Evolutionary conservation across 106 monocot genomes (phyloP), one percentile per base, ranked within the genome.

Genomic region (Ottelia alismoides): DNA sequence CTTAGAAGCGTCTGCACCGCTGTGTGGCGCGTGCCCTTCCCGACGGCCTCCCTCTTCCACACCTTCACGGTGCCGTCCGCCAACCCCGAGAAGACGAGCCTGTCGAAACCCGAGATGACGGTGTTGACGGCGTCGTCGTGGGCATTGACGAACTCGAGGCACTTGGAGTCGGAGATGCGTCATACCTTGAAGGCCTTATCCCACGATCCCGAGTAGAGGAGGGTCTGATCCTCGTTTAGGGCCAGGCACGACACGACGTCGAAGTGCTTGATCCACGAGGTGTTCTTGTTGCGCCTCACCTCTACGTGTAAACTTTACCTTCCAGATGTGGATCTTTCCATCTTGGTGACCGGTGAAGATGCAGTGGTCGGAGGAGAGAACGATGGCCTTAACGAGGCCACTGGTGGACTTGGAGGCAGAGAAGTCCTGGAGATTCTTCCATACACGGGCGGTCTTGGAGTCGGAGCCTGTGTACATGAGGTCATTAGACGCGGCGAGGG

Each of bases 381-480:
- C 59, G 65, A 88, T 78, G 35, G 82, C 71, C 49, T 87, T 78
- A 1, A 87, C 75, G 47, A 77, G 67, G 22, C 86, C 86, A 49
- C 74, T 75, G 47, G 24, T 61, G n/a, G 77, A 74, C 47, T 78
- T 78, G 69, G 78, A 81, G 6, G 62, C 68, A 19, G 65, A 63
- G 60, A 30, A 75, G 21, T 74, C 74, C 49, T 63, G 47, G 43
- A 63, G 72, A 25, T 72, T 65, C 58, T 55, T 77, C 82, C 87
- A 87, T 2, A 78, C 78, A 0, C 78, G 52, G 21, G 82, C 78
- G 77, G 74, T 74, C 61, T 78, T 81, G 66, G 78, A 78, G 55
- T 87, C 78, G 2, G 81, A 87, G 27, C 81, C 87, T 2, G 87
- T 82, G 72, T 78, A 87, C 27, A 87, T 72, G 3, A 81, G 71